phyloP scores from a whole-genome alignment of 2,329 filamentous ascomycete species.

The Arthrobotrys entomopaga region DNA sequence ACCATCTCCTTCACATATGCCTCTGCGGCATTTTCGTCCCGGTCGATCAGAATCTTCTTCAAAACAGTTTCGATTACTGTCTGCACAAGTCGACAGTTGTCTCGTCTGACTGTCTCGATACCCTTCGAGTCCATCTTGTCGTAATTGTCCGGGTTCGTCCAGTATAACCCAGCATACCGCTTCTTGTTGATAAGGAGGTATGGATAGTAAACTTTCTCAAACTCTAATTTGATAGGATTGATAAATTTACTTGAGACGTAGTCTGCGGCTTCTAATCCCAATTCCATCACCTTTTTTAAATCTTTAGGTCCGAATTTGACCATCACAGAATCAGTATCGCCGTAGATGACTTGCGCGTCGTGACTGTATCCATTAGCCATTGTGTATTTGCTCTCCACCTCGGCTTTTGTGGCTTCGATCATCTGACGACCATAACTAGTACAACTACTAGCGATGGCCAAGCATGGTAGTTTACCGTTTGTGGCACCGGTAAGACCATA shows the following conservation, averaged over 20 bases:
- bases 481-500: conserved; percentile 97
- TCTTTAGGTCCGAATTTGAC: conserved; percentile 96
- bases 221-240: conserved; percentile 98
- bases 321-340: conserved; percentile 99
- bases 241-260: conserved; percentile 92
- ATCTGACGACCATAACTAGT: conserved; percentile 97
- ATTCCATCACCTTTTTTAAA: conserved; percentile 86
- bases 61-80: conserved; percentile 97
- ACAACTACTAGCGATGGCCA: conserved; percentile 94
- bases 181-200: conserved; percentile 99
- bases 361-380: conserved; percentile 94
- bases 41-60: conserved; percentile 93
- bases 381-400: conserved; percentile 88
- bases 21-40: conserved; percentile 88
- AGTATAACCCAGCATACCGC: conserved; percentile 96
- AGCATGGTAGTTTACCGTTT: conserved; percentile 91
- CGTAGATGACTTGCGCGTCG: conserved; percentile 96
- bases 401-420: conserved; percentile 97
- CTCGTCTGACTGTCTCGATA: conserved; percentile 96
- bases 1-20: conserved; percentile 98
- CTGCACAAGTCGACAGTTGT: conserved; percentile 95
- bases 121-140: conserved; percentile 99
- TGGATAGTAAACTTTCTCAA: conserved; percentile 98
- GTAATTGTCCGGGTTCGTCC: conserved; percentile 92
- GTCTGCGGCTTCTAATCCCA: conserved; percentile 90